A percentile compares a stretch with the other conserved stretches of the same genome.
phyloP scores from a whole-genome alignment of 2,329 filamentous ascomycete species.

The Talaromyces sp. region DNA sequence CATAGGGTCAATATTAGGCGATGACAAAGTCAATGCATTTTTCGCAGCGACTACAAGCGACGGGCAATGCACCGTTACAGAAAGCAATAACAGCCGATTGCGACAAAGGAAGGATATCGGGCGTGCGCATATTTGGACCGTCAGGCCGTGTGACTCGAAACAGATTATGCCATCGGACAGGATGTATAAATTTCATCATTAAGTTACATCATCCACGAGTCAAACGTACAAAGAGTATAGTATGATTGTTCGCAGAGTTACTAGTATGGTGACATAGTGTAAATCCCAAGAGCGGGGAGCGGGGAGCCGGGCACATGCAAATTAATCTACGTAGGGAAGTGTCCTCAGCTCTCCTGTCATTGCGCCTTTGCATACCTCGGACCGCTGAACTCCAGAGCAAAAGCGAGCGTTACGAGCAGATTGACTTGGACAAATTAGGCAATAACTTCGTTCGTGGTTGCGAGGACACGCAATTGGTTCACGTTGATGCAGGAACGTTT shows the following conservation, averaged over 20 bases:
- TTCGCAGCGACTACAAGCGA: neutral
- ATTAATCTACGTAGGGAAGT: neutral
- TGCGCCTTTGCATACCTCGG: neutral
- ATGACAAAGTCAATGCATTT: neutral
- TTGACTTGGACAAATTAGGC: neutral
- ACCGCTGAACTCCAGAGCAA: neutral
- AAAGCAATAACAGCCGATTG: neutral
- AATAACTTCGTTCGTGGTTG: neutral
- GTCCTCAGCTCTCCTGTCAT: neutral
- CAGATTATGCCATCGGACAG: neutral
- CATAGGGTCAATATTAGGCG: neutral
- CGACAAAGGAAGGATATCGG: neutral
- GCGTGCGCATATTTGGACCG: neutral
- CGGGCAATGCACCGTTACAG: neutral
- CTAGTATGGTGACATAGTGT: neutral
- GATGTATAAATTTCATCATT: neutral
- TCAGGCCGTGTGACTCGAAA: neutral
- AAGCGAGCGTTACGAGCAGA: neutral
- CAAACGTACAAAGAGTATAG: neutral
- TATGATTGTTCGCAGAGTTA: neutral
- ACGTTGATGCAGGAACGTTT: neutral
- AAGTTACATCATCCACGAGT: neutral
- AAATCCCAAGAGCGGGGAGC: neutral
- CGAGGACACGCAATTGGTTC: neutral
- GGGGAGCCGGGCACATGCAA: constrained; percentile 4